Evolutionary conservation across 306 rosid genomes (phyloP).

Genomic region (Pueraria montana): DNA sequence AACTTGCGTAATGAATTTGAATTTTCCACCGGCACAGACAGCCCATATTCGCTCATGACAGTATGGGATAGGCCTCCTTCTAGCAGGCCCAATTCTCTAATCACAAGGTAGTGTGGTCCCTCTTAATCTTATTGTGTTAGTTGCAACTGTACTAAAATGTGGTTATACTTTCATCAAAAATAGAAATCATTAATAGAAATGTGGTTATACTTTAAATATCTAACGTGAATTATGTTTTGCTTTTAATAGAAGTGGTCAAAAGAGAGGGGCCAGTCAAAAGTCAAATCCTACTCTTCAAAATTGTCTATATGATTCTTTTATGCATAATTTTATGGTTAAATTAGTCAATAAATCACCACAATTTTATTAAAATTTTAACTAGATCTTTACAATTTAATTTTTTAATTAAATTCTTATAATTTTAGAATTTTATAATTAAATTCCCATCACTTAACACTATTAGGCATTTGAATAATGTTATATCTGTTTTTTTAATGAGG

Average conservation of each 20-base stretch:
- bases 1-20: conserved; percentile 37
- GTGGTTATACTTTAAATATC: too few species aligned
- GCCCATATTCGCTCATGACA: conserved; percentile 48
- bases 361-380: too few species aligned
- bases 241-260: too few species aligned
- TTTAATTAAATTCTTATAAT: not conserved
- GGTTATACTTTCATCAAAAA: not conserved
- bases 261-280: too few species aligned
- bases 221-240: too few species aligned
- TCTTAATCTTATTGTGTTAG: conserved; percentile 3
- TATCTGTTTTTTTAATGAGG: not conserved
- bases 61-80: conserved; percentile 13
- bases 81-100: not conserved
- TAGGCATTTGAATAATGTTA: not conserved
- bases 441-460: not conserved
- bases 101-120: conserved; percentile 11
- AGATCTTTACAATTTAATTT: not conserved
- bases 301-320: too few species aligned
- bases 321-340: too few species aligned
- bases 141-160: not conserved
- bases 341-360: too few species aligned
- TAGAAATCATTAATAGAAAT: too few species aligned
- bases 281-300: too few species aligned
- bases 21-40: conserved; percentile 56
- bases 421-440: not conserved